Base-by-base conservation (phyloP, 352 stramenopile species). In the Pythium pyrilobum region DNA sequence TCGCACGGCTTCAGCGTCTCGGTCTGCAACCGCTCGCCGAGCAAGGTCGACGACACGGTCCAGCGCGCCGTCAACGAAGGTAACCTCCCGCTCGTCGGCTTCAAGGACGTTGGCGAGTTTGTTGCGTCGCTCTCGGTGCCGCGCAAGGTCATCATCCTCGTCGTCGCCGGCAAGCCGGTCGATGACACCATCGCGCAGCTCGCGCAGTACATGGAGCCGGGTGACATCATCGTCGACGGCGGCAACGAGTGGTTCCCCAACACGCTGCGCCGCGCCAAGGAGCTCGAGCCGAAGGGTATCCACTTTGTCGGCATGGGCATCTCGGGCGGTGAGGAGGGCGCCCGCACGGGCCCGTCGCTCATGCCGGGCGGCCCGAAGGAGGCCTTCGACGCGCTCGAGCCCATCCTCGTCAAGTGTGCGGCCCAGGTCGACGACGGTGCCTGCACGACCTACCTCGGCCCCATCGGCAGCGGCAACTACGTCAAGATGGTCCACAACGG, bases 401-500 rank as follows among this genome's bases (percentile, higher is more conserved):
- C 92, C 8, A 99, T 99, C 62, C 77, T 99, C 52, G 92, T 85
- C 50, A 98, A 98, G 74, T 98, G 95, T 65, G 96, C 97, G 2
- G 97, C 97, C 5, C 89, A 98, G 71, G 94, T 98, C 20, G 81
- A 95, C 56, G 87, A 96, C 55, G 92, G 92, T 21, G 77, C 96
- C 20, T 99, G 97, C 72, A 98, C 96, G 20, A 97, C 93, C 41
- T 99, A 99, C 76, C 73, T 98, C 43, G 97, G 97, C 32, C 87
- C 85, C 16, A 88, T 97, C 32, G 97, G 97, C 61, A 87, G 87
- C 28, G 97, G 97, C 52, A 99, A 99, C 81, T 99, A 99, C 77
- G 96, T 99, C 46, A 99, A 99, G 83, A 99, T 99, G 97, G 96
- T 99, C 55, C 97, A 99, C 89, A 99, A 99, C 81, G 97, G 97